phyloP scores from a whole-genome alignment of 1,139 yeast genomes.

The Geotrichum cucujoidarum region DNA sequence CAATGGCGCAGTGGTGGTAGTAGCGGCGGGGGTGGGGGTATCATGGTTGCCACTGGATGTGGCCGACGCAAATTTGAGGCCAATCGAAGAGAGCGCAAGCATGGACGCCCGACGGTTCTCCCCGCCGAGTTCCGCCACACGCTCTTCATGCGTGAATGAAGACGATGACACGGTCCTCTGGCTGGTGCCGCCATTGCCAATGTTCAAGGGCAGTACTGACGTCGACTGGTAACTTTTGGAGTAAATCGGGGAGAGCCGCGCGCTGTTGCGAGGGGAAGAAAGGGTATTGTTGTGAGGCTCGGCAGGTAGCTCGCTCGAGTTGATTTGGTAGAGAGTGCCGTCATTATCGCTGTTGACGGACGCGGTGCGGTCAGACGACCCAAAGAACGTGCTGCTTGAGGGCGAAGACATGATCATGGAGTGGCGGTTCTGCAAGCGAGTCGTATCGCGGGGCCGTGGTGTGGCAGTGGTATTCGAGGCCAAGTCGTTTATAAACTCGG shows the following conservation, averaged over 20 bases:
- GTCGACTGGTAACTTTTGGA: not conserved
- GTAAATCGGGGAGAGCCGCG: not conserved
- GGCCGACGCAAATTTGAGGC: not conserved
- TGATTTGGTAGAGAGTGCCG: not conserved
- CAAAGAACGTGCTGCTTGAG: not conserved
- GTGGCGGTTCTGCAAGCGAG: not conserved
- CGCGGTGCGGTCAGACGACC: not conserved
- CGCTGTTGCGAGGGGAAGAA: not conserved
- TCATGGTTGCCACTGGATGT: not conserved
- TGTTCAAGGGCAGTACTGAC: not conserved
- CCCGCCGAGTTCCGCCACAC: too few relatives aligned
- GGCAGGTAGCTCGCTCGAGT: not conserved
- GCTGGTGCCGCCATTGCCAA: not conserved
- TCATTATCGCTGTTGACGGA: not conserved
- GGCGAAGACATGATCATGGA: slow-evolving; percentile 4
- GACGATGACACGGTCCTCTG: not conserved
- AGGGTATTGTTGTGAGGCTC: not conserved
- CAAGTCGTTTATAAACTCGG: slow-evolving; percentile 5
- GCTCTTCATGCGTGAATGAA: too few relatives aligned
- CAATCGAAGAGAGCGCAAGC: not conserved
- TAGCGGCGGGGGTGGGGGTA: not conserved
- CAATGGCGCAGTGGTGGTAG: too few relatives aligned
- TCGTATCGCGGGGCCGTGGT: not conserved
- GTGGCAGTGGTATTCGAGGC: not conserved
- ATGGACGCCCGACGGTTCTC: slow-evolving; percentile 2